Conservation (phyloP, 805 yeast genomes). For the Scheffersomyces ergatensis region DNA sequence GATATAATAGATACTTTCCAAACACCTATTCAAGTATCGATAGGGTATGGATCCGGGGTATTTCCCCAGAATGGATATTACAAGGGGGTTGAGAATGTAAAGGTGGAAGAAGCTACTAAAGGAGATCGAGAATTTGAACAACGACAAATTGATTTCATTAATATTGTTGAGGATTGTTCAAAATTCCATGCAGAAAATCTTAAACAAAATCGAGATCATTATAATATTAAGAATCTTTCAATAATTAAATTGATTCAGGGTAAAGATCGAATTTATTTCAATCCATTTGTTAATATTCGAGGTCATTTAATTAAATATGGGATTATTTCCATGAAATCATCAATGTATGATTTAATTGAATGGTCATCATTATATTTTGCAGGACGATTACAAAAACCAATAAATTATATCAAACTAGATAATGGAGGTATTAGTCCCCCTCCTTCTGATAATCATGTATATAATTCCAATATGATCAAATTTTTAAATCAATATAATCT, state of each 20-base stretch:
- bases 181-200: constrained; percentile 79
- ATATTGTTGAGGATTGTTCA: constrained; percentile 71
- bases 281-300: constrained; percentile 75
- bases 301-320: constrained; percentile 73
- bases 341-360: constrained; percentile 67
- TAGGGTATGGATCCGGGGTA: constrained; percentile 96
- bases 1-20: constrained; percentile 55
- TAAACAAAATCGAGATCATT: constrained; percentile 67
- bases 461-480: constrained; percentile 41
- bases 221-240: constrained; percentile 53
- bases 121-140: neutral
- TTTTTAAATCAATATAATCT: constrained; percentile 75
- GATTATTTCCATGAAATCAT: constrained; percentile 60
- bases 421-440: too few relatives aligned
- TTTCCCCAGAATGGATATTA: constrained; percentile 61
- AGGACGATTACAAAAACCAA: constrained; percentile 94
- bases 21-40: constrained; percentile 74
- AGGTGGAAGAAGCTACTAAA: too few relatives aligned
- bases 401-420: constrained; percentile 61
- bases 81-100: constrained; percentile 40
- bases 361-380: constrained; percentile 89
- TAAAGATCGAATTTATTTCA: constrained; percentile 85
- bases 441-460: constrained; percentile 21
- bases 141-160: constrained; percentile 76
- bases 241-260: constrained; percentile 38